Evolutionary conservation across 805 yeast species (phyloP).

Genomic region (Debaryomyces maramus): DNA sequence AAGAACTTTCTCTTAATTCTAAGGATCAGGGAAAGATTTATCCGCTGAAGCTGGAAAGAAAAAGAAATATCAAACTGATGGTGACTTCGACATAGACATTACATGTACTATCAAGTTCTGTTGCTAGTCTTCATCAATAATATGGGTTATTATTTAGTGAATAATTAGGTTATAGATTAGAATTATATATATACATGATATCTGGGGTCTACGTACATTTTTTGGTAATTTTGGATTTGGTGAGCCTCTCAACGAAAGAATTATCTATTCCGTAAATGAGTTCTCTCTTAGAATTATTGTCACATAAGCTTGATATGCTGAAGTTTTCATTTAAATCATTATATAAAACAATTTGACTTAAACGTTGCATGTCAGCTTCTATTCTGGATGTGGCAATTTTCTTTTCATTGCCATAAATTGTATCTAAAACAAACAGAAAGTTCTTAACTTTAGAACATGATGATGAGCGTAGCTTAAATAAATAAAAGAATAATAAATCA

Average conservation of each 20-base stretch:
- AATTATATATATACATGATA: background rate
- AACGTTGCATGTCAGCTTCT: conserved; percentile 11
- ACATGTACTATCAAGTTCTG: too few relatives aligned
- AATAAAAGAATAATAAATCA: conserved; percentile 19
- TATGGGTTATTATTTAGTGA: background rate
- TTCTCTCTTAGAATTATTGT: background rate
- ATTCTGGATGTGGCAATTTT: background rate
- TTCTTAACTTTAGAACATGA: conserved; percentile 25
- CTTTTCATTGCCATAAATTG: background rate
- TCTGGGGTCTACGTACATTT: too few relatives aligned
- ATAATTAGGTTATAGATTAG: background rate
- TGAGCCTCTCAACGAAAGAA: background rate
- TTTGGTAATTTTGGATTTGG: too few relatives aligned
- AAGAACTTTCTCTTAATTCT: conserved; percentile 14
- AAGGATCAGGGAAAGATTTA: background rate
- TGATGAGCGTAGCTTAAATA: conserved; percentile 13
- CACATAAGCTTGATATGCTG: background rate
- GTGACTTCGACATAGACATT: too few relatives aligned
- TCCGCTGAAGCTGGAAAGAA: background rate
- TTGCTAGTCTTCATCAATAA: too few relatives aligned
- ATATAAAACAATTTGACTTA: conserved; percentile 17
- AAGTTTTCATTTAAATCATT: conserved; percentile 10
- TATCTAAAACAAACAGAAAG: conserved; percentile 12
- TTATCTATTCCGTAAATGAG: conserved; percentile 2
- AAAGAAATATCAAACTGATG: too few relatives aligned